Evolutionary conservation across 805 yeast species (phyloP).

Genomic region (Ogataea sp.): DNA sequence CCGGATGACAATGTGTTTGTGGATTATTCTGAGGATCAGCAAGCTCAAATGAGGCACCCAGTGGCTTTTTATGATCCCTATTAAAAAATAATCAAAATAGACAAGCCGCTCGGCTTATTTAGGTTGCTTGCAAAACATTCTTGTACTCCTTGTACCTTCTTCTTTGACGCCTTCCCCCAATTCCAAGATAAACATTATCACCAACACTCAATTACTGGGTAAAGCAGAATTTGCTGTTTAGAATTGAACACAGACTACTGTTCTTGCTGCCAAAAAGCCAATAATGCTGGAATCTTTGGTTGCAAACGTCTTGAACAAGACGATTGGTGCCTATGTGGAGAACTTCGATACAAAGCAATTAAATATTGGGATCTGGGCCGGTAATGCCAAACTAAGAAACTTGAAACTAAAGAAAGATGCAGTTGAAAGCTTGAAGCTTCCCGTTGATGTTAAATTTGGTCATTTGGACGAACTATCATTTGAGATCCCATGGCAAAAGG

Average conservation of each 20-base stretch:
- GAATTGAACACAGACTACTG: too few relatives aligned
- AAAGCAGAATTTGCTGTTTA: too few relatives aligned
- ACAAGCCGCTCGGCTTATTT: too few relatives aligned
- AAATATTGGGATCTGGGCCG: slow-evolving; percentile 96
- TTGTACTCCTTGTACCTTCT: too few relatives aligned
- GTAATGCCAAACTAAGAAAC: slow-evolving; percentile 82
- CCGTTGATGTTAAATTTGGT: slow-evolving; percentile 83
- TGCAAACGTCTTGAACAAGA: slow-evolving; percentile 52
- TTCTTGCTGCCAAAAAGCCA: not conserved
- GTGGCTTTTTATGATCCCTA: too few relatives aligned
- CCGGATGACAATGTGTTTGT: not conserved
- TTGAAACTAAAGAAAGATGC: slow-evolving; percentile 82
- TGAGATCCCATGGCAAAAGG: slow-evolving; percentile 95
- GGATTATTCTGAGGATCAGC: too few relatives aligned
- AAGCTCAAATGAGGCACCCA: too few relatives aligned
- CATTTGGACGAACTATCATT: slow-evolving; percentile 82
- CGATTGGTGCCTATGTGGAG: slow-evolving; percentile 74
- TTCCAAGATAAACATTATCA: too few relatives aligned
- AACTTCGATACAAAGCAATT: slow-evolving; percentile 93
- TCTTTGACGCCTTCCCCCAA: too few relatives aligned
- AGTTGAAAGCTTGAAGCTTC: slow-evolving; percentile 76
- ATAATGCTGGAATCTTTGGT: slow-evolving; percentile 59
- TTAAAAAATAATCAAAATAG: too few relatives aligned
- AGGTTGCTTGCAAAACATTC: too few relatives aligned
- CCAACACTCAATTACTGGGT: too few relatives aligned